Conservation (phyloP, 176 grass and related monocot genomes). For the Ensete glaucum region DNA sequence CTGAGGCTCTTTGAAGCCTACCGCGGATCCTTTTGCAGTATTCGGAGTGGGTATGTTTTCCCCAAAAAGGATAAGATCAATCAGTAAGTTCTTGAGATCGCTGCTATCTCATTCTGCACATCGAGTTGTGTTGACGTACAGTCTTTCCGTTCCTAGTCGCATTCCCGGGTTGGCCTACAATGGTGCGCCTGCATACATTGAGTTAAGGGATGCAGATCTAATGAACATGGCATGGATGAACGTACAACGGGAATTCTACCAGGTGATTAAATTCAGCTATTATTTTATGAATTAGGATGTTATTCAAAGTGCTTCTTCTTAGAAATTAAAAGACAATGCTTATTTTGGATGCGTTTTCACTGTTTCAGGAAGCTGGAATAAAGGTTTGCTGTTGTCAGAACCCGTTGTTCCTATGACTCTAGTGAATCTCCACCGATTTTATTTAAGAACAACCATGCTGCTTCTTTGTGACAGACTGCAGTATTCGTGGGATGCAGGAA, state of each 20-base stretch:
- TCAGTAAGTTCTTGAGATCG: neutral
- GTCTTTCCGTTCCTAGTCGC: neutral
- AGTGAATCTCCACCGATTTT: neutral
- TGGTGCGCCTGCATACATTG: neutral
- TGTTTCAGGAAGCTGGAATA: conserved; percentile 60
- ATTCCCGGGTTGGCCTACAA: conserved; percentile 5
- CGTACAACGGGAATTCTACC: conserved; percentile 7
- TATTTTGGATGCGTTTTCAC: neutral
- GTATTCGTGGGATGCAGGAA: conserved; percentile 63
- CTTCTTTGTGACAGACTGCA: conserved; percentile 36
- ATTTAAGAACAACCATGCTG: conserved; percentile 3
- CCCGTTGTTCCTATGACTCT: neutral
- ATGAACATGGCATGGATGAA: conserved; percentile 1
- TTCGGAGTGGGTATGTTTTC: neutral
- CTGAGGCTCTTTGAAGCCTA: conserved; percentile 7
- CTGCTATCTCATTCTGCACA: neutral
- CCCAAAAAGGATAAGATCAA: neutral
- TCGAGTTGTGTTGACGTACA: neutral
- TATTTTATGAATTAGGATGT: neutral
- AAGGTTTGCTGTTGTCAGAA: conserved; percentile 39
- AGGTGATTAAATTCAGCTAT: neutral
- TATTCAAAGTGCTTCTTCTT: neutral
- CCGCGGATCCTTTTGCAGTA: neutral
- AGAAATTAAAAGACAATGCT: neutral
- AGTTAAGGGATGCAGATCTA: neutral